phyloP scores from a whole-genome alignment of 495 filamentous ascomycete genomes.

The Amorphotheca resinae region DNA sequence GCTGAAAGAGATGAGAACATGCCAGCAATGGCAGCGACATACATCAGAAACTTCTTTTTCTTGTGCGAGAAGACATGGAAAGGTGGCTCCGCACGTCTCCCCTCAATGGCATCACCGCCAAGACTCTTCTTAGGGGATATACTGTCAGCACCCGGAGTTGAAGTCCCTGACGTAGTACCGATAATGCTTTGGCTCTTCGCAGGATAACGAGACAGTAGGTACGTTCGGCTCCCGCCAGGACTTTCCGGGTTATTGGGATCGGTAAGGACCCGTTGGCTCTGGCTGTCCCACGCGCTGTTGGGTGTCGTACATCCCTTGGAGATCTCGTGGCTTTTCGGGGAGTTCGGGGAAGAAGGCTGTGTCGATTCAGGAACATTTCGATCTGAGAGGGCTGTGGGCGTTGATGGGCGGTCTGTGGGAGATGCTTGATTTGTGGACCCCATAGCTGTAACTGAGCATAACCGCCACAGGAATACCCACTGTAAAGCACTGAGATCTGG shows the following conservation, averaged over 20 bases:
- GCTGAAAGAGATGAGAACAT: conserved; percentile 22
- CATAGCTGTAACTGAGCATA: no score
- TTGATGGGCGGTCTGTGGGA: no score
- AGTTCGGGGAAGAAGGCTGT: no score
- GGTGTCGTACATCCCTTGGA: not conserved
- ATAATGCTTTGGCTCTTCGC: not conserved
- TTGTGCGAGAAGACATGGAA: conserved; percentile 23
- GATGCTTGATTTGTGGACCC: no score
- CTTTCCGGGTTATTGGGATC: not conserved
- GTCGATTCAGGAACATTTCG: no score
- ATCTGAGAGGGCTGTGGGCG: no score
- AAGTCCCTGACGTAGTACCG: not conserved
- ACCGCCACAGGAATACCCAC: no score
- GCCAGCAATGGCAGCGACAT: conserved; percentile 27
- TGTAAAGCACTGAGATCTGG: no score
- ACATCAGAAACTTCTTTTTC: conserved; percentile 27
- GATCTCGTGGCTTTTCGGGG: not conserved
- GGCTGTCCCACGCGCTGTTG: not conserved
- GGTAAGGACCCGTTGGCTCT: no score
- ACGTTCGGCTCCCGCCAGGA: not conserved
- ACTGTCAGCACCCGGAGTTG: not conserved
- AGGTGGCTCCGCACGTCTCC: conserved; percentile 10
- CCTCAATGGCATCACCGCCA: not conserved
- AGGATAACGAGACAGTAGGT: not conserved
- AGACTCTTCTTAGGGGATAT: not conserved